Conservation (phyloP, 2,329 filamentous ascomycete genomes). For the Pyrenophora tritici-repentis region DNA sequence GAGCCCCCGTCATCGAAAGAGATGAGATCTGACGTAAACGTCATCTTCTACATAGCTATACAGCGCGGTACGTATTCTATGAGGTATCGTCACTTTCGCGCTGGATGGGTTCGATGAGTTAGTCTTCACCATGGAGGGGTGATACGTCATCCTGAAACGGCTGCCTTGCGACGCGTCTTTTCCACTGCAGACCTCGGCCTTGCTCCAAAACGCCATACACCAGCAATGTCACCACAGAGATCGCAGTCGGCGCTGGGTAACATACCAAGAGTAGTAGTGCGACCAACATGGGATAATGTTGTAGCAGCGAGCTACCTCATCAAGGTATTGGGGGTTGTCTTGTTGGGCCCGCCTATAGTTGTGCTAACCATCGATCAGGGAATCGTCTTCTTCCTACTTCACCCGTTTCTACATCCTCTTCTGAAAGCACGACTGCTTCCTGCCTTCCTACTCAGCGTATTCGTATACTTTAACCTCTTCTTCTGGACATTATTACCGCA, state of each 20-base stretch:
- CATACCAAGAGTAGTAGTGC: slow-evolving; percentile 34
- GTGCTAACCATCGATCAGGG: slow-evolving; percentile 57
- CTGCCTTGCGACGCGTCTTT: slow-evolving; percentile 7
- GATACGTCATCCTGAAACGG: slow-evolving; percentile 16
- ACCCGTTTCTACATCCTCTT: slow-evolving; percentile 81
- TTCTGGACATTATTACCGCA: slow-evolving; percentile 87
- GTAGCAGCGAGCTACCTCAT: slow-evolving; percentile 37
- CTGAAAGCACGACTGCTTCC: slow-evolving; percentile 79
- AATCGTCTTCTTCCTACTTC: slow-evolving; percentile 78
- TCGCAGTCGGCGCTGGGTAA: slow-evolving; percentile 42
- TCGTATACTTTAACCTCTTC: slow-evolving; percentile 86
- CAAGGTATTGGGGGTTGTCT: slow-evolving; percentile 26
- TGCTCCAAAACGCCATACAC: not conserved
- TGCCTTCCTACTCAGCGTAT: slow-evolving; percentile 76
- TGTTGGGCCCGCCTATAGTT: not conserved
- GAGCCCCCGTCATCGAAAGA: no score
- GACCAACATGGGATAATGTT: slow-evolving; percentile 34
- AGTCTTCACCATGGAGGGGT: no score
- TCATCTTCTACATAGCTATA: no score
- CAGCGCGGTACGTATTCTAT: no score
- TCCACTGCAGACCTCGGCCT: not conserved
- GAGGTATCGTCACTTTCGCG: no score
- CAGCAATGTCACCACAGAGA: slow-evolving; percentile 33
- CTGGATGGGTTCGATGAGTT: not conserved
- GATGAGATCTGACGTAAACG: no score